A percentile compares a stretch with the other conserved stretches of the same genome.
These are phyloP conservation scores for Exophiala dermatitidis DNA, from an alignment of 2,329 filamentous ascomycete species.

Conservation along the genomic window DNA sequence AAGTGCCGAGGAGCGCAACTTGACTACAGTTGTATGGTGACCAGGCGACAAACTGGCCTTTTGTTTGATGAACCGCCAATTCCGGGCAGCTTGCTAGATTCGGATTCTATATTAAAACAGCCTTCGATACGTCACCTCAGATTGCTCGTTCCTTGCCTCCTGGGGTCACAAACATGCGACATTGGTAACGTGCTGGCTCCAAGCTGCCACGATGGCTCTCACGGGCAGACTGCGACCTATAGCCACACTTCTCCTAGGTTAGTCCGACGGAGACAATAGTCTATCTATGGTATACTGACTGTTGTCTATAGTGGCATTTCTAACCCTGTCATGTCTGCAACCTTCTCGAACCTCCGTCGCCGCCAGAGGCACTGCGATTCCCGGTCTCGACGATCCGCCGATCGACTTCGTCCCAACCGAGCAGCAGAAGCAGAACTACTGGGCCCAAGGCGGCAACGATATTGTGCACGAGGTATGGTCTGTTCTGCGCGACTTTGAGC, in stretches of 20 bases:
- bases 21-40: neutral
- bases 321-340: neutral
- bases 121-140: neutral
- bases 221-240: neutral
- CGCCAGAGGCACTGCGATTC: neutral
- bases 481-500: slow-evolving; percentile 22
- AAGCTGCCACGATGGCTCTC: slow-evolving; percentile 10
- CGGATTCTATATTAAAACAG: neutral
- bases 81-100: neutral
- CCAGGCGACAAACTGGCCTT: slow-evolving; percentile 18
- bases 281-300: neutral
- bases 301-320: slow-evolving; percentile 1
- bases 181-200: slow-evolving; percentile 1
- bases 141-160: neutral
- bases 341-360: slow-evolving; percentile 1
- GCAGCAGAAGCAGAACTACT: slow-evolving; percentile 18
- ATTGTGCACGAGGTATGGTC: slow-evolving; percentile 26
- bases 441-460: slow-evolving; percentile 22
- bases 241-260: slow-evolving; percentile 7
- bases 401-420: slow-evolving; percentile 10
- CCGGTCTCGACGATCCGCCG: slow-evolving; percentile 1
- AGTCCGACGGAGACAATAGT: neutral
- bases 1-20: slow-evolving; percentile 3
- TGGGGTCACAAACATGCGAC: slow-evolving; percentile 5
- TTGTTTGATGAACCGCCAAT: neutral